Conservation (phyloP, 164 flowering plant genomes). For the Berberis thunbergii region DNA sequence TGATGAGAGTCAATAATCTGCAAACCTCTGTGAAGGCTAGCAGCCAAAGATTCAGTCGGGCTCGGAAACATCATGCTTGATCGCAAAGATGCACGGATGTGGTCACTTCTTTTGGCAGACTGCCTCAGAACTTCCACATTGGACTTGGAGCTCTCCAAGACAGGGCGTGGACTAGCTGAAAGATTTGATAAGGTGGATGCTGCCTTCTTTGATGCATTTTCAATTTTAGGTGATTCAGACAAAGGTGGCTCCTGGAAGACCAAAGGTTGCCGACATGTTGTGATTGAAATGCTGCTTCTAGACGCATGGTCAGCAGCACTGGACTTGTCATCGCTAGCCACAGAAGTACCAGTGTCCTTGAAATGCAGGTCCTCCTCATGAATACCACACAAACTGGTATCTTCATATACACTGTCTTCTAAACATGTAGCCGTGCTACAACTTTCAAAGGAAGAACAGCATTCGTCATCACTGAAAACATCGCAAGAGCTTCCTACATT, state of each 20-base stretch:
- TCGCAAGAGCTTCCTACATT: no score
- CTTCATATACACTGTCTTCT: neutral
- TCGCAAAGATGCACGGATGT: conserved; percentile 44
- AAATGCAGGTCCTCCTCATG: conserved; percentile 7
- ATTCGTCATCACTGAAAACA: conserved; percentile 23
- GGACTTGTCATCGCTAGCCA: conserved; percentile 6
- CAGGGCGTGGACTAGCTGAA: conserved; percentile 19
- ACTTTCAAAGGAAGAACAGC: conserved; percentile 18
- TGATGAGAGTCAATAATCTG: conserved; percentile 83
- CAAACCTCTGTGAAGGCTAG: conserved; percentile 88
- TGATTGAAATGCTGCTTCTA: conserved; percentile 42
- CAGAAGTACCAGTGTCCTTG: conserved; percentile 6
- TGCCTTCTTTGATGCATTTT: conserved; percentile 39
- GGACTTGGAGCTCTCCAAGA: conserved; percentile 24
- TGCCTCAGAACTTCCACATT: conserved; percentile 23
- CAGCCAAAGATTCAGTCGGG: conserved; percentile 80
- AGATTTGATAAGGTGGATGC: conserved; percentile 22
- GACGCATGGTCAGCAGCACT: conserved; percentile 13
- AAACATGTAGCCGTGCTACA: neutral
- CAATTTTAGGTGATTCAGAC: conserved; percentile 88
- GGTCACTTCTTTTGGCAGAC: conserved; percentile 40
- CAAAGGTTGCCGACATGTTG: conserved; percentile 23
- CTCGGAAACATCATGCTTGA: conserved; percentile 53
- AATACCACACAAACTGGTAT: neutral
- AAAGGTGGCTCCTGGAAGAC: conserved; percentile 57